phyloP scores from a whole-genome alignment of 2,329 filamentous ascomycete species.

The Exophiala oligosperma region DNA sequence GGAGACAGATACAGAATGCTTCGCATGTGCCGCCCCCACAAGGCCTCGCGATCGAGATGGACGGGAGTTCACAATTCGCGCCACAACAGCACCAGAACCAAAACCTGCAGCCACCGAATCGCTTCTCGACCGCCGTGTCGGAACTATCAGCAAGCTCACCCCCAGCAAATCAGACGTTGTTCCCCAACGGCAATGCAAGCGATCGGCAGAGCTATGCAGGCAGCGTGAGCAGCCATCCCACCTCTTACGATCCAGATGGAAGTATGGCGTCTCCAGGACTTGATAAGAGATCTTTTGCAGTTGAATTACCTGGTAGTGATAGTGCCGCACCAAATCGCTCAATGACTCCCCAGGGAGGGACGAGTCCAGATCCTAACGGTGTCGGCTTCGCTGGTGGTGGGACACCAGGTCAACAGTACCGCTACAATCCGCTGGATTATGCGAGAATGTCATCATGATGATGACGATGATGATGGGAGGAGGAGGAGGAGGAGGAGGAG shows the following conservation, averaged over 20 bases:
- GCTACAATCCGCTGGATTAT: constrained; percentile 26
- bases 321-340: constrained; percentile 8
- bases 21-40: constrained; percentile 5
- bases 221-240: constrained; percentile 21
- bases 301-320: constrained; percentile 15
- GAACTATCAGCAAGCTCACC: constrained; percentile 22
- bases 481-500: no score
- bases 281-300: constrained; percentile 21
- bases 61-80: constrained; percentile 20
- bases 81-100: constrained; percentile 5
- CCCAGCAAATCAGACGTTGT: constrained; percentile 17
- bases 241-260: constrained; percentile 10
- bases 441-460: constrained; percentile 16
- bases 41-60: constrained; percentile 30
- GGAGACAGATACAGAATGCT: constrained; percentile 17
- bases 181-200: constrained; percentile 15
- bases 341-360: constrained; percentile 4
- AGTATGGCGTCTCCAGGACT: constrained; percentile 15
- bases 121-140: constrained; percentile 19
- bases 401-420: constrained; percentile 14
- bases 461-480: no score
- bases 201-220: constrained; percentile 23
- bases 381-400: constrained; percentile 5
- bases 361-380: not conserved
- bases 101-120: constrained; percentile 9